Evolutionary conservation across 1,284 basidiomycete genomes (phyloP).

Genomic region (Fomitopsis pinicola): DNA sequence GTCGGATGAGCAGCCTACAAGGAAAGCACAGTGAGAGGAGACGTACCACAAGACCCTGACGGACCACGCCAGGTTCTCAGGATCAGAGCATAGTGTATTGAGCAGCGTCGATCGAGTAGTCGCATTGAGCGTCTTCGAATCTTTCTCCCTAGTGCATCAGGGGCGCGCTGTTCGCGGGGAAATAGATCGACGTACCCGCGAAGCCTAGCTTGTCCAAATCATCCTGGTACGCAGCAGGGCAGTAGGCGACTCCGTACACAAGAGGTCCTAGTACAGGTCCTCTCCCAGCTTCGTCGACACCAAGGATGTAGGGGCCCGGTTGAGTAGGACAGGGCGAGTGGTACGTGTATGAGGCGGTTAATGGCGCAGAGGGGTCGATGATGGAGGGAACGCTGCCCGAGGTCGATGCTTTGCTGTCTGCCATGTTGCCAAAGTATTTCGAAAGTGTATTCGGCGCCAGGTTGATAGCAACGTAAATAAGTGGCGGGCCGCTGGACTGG

Average conservation of each 20-base stretch:
- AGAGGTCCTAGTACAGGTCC: slow-evolving; percentile 93
- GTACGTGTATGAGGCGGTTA: slow-evolving; percentile 77
- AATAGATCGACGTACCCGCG: slow-evolving; percentile 51
- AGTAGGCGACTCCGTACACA: slow-evolving; percentile 95
- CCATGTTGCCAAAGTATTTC: not conserved
- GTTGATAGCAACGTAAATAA: not conserved
- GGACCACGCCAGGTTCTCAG: slow-evolving; percentile 75
- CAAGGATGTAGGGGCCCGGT: slow-evolving; percentile 77
- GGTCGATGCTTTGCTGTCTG: not conserved
- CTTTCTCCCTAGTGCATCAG: slow-evolving; percentile 32
- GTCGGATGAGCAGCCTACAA: not conserved
- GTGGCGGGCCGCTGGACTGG: too few relatives aligned
- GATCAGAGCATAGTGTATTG: slow-evolving; percentile 59
- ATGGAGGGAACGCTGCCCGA: slow-evolving; percentile 26
- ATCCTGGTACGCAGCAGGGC: slow-evolving; percentile 75
- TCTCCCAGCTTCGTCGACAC: slow-evolving; percentile 95
- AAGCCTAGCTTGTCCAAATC: slow-evolving; percentile 82
- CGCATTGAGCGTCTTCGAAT: slow-evolving; percentile 88
- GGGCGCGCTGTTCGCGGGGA: not conserved
- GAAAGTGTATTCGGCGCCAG: not conserved
- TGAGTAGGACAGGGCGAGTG: slow-evolving; percentile 71
- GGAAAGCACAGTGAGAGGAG: not conserved
- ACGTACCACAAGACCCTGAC: slow-evolving; percentile 73
- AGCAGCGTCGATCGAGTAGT: slow-evolving; percentile 65
- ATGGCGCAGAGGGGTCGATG: slow-evolving; percentile 24